Evolutionary conservation across 1,284 basidiomycete genomes (phyloP).

Genomic region (Ganoderma resinaceum): DNA sequence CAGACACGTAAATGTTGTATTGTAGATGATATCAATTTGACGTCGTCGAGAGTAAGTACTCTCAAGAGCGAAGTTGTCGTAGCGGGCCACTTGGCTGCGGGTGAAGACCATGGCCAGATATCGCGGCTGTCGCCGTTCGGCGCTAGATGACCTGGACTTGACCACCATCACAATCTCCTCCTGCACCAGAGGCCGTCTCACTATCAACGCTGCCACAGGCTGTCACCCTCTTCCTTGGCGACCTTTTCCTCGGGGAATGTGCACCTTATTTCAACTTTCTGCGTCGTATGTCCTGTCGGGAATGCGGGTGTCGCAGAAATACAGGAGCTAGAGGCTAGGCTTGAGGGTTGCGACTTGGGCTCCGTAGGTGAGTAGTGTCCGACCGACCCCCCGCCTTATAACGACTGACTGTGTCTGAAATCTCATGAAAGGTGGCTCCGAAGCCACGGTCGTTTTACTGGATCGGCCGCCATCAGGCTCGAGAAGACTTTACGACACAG

Average conservation of each 20-base stretch:
- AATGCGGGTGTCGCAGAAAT: background rate
- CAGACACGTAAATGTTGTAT: background rate
- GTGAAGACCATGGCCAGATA: too few relatives aligned
- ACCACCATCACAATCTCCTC: constrained; percentile 1
- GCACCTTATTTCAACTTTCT: too few relatives aligned
- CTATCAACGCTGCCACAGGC: background rate
- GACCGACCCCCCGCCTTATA: background rate
- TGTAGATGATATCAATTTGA: background rate
- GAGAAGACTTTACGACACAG: too few relatives aligned
- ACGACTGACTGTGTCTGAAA: background rate
- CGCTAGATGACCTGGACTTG: background rate
- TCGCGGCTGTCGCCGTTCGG: too few relatives aligned
- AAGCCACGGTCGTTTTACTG: background rate
- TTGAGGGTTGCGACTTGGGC: background rate
- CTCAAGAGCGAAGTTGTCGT: background rate
- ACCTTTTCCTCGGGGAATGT: background rate
- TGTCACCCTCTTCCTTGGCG: background rate
- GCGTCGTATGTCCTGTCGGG: background rate
- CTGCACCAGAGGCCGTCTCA: background rate
- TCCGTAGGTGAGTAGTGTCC: background rate
- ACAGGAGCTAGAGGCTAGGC: background rate
- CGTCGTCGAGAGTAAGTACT: background rate
- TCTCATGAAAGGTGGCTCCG: background rate
- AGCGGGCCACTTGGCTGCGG: too few relatives aligned
- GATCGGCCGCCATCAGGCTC: background rate